A percentile compares a stretch with the other conserved stretches of the same genome.
Conservation (phyloP, 2,329 filamentous ascomycete species). For the Cadophora malorum region DNA sequence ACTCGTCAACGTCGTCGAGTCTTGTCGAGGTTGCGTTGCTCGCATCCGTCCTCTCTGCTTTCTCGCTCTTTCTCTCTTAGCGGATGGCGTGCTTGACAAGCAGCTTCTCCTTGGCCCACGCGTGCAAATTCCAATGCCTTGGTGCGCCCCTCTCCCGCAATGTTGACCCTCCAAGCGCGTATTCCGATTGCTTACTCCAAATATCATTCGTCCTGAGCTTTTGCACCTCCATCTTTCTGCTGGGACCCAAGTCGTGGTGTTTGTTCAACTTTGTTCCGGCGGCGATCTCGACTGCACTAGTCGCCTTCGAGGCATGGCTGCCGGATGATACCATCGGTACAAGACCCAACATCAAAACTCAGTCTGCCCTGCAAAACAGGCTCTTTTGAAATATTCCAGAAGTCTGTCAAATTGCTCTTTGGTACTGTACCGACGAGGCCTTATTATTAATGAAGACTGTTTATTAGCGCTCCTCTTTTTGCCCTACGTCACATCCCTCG, state of each 20-base stretch:
- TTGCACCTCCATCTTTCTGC: conserved; percentile 14
- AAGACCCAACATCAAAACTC: neutral
- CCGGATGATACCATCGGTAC: conserved; percentile 19
- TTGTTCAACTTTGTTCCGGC: neutral
- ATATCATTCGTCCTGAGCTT: neutral
- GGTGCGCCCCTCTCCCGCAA: conserved; percentile 8
- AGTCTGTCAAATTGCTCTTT: conserved; percentile 5
- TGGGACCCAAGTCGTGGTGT: neutral
- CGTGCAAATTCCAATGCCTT: conserved; percentile 10
- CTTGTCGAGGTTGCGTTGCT: neutral
- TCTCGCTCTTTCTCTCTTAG: neutral
- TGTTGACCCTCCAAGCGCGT: neutral
- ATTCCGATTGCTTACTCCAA: neutral
- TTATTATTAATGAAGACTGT: neutral
- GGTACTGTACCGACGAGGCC: neutral
- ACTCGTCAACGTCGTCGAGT: neutral
- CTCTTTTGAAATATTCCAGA: neutral
- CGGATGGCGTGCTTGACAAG: conserved; percentile 24
- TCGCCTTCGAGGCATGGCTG: conserved; percentile 10
- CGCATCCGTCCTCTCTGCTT: neutral
- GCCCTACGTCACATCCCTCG: neutral
- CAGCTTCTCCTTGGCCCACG: conserved; percentile 8
- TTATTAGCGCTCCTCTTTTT: conserved; percentile 11
- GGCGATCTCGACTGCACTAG: conserved; percentile 3
- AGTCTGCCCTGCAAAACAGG: neutral